Conservation (phyloP, 2,329 filamentous ascomycete genomes). For the Epichloe elymi region DNA sequence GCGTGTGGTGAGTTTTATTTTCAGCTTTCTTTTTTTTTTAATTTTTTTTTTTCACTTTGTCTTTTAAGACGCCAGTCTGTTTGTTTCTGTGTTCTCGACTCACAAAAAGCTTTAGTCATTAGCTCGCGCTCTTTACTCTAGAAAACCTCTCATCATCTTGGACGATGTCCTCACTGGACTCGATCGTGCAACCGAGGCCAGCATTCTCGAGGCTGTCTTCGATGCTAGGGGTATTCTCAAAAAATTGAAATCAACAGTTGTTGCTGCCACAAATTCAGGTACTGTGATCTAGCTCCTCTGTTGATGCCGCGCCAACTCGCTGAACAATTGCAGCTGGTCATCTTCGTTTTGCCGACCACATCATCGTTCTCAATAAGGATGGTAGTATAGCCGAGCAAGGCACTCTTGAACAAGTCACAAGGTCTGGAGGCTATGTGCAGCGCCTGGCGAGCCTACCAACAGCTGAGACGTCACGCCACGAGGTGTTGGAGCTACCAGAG, state of each 20-base stretch:
- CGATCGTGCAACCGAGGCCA: constrained; percentile 23
- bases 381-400: constrained; percentile 12
- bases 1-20: constrained; percentile 9
- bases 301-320: background rate
- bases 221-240: constrained; percentile 17
- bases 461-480: background rate
- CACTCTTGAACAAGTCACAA: constrained; percentile 7
- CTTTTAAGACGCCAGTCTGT: background rate
- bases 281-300: background rate
- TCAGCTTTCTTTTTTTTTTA: background rate
- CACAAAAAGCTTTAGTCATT: constrained; percentile 7
- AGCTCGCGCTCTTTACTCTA: constrained; percentile 14
- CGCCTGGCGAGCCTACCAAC: constrained; percentile 1
- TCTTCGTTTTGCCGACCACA: constrained; percentile 12
- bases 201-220: constrained; percentile 24
- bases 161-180: constrained; percentile 23
- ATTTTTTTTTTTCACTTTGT: background rate
- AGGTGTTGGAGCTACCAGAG: constrained; percentile 6
- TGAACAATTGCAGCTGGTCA: constrained; percentile 9
- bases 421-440: constrained; percentile 4
- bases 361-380: constrained; percentile 12
- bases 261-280: constrained; percentile 17
- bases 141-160: constrained; percentile 15
- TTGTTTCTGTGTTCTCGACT: background rate
- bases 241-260: constrained; percentile 11